Evolutionary conservation across 2,329 filamentous ascomycete genomes (phyloP).

Genomic region (Capronia americana): DNA sequence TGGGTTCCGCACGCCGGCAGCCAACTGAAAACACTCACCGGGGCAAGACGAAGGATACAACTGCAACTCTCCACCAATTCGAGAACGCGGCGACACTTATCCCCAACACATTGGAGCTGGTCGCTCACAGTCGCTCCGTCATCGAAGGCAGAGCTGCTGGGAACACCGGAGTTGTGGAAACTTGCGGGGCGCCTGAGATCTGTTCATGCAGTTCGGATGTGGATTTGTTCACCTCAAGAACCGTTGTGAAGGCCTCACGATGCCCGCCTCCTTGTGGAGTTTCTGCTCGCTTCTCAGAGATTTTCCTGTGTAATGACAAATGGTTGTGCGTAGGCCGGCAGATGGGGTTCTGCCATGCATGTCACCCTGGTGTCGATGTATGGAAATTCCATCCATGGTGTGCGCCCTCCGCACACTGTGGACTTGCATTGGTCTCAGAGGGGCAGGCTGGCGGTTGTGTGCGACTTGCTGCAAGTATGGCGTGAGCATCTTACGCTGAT

Average conservation of each 20-base stretch:
- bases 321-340: conserved; percentile 24
- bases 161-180: background rate
- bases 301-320: conserved; percentile 14
- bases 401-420: conserved; percentile 20
- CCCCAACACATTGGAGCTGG: conserved; percentile 21
- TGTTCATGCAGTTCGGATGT: conserved; percentile 25
- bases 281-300: conserved; percentile 11
- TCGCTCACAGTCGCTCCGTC: background rate
- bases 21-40: conserved; percentile 8
- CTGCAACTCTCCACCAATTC: conserved; percentile 17
- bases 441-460: conserved; percentile 8
- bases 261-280: conserved; percentile 28
- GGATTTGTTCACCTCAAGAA: conserved; percentile 17
- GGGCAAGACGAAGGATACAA: conserved; percentile 26
- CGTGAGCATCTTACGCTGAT: background rate
- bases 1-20: conserved; percentile 7
- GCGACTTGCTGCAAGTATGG: conserved; percentile 1
- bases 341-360: conserved; percentile 31
- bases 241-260: conserved; percentile 14
- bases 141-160: background rate
- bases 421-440: background rate
- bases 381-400: conserved; percentile 26
- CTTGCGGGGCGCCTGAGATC: conserved; percentile 20
- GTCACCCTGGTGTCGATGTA: conserved; percentile 16
- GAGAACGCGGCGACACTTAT: conserved; percentile 15